Evolutionary conservation across 2,329 filamentous ascomycete genomes (phyloP), one percentile per base, ranked within the genome.

Genomic region (Zymoseptoria ardabiliae): DNA sequence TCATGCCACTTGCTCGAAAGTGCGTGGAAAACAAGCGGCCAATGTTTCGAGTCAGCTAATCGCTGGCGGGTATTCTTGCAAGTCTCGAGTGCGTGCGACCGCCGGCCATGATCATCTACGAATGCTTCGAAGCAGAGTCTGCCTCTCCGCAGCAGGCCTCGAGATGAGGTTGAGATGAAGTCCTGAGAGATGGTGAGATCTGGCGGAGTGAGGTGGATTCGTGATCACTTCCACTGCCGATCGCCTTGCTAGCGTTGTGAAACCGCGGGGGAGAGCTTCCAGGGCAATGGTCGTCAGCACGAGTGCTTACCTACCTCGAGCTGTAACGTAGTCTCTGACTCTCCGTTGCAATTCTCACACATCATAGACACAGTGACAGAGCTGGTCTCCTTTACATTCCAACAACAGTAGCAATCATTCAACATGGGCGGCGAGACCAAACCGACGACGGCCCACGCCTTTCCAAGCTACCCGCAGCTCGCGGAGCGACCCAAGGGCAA

Each of bases 401-500:
- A 45, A 7, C 35, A n/a, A 45, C 13, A 17, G 35, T 5, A 45
- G 11, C 35, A n/a, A 45, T 45, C n/a, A 23, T n/a, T 11, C 45
- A 63, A 51, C 19, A 76, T 76, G 74, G 74, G 74, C 54, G 74
- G 74, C 61, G 73, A 75, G 25, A 64, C 63, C 17, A 66, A 72
- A 48, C 61, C 56, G 20, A 67, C 69, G 60, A 59, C 57, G 45
- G 59, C 58, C 50, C 63, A 62, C 53, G 64, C 66, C 41, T 63
- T 69, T n/a, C 53, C 68, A 10, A 63, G 68, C 62, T 80, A 83
- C 66, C 81, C 82, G 55, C 76, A 78, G 67, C 73, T 81, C 54
- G 77, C 78, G 41, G 69, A 76, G 58, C 73, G 76, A 58, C 83
- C 83, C 20, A 81, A 84, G 61, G 91, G 90, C 64, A 89, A 94